Percentiles rank a stretch among this genome's conserved stretches.
These are phyloP conservation scores for Linanthus parryae DNA, from an alignment of 148 eudicot genomes.

Conservation along the genomic window DNA sequence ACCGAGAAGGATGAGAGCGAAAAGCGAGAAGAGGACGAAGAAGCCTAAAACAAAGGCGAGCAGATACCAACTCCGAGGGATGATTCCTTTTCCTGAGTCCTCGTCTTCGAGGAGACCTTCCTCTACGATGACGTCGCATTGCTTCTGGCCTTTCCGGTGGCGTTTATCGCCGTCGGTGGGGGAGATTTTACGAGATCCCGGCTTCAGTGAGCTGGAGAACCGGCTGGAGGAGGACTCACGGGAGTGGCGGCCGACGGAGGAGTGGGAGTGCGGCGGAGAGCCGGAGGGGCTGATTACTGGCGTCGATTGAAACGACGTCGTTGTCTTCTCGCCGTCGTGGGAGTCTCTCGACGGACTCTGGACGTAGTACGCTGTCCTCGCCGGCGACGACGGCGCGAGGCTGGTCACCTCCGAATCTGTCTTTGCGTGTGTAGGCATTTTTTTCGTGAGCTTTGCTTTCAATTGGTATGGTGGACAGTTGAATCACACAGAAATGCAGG, in stretches of 20 bases:
- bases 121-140: conserved; percentile 62
- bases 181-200: conserved; percentile 55
- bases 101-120: conserved; percentile 58
- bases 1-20: conserved; percentile 58
- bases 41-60: conserved; percentile 50
- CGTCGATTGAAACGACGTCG: conserved; percentile 76
- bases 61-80: conserved; percentile 47
- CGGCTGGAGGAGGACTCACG: conserved; percentile 77
- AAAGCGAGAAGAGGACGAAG: conserved; percentile 49
- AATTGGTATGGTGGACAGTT: no score
- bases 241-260: conserved; percentile 77
- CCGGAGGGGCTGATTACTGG: conserved; percentile 64
- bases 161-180: conserved; percentile 38
- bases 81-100: conserved; percentile 17
- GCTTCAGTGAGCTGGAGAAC: conserved; percentile 71
- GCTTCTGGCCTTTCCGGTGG: conserved; percentile 16
- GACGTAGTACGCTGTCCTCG: conserved; percentile 68
- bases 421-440: conserved; percentile 54
- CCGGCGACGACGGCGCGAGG: conserved; percentile 68
- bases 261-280: conserved; percentile 75
- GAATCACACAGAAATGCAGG: no score
- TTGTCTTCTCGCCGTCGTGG: conserved; percentile 72
- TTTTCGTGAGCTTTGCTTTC: no score
- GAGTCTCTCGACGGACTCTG: conserved; percentile 83
- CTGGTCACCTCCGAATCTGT: conserved; percentile 89